phyloP scores from a whole-genome alignment of 352 stramenopile species.

The Pythium dissotocum region DNA sequence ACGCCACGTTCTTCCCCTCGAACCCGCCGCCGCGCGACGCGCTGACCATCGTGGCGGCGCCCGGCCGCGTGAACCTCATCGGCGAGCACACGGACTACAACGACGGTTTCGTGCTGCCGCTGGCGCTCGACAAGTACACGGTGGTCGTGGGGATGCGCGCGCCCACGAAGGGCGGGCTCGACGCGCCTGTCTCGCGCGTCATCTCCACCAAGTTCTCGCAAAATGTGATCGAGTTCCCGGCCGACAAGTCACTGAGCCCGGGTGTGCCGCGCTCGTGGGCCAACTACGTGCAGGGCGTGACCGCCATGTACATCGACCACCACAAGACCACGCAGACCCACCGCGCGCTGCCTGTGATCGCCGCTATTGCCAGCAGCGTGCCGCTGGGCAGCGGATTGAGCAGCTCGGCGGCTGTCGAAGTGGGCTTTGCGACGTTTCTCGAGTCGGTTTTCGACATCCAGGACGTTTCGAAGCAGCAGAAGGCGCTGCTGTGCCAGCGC shows the following conservation, averaged over 20 bases:
- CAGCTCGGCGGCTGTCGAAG: constrained; percentile 92
- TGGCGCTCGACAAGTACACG: constrained; percentile 91
- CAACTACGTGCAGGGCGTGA: constrained; percentile 94
- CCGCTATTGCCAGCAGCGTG: constrained; percentile 89
- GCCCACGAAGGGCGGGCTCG: constrained; percentile 24
- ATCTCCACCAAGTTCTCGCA: constrained; percentile 64
- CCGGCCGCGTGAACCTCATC: constrained; percentile 96
- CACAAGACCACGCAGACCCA: constrained; percentile 25
- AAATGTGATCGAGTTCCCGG: constrained; percentile 49
- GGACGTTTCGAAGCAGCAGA: constrained; percentile 58
- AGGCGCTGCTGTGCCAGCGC: constrained; percentile 91
- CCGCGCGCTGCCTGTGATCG: constrained; percentile 67
- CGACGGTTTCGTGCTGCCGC: constrained; percentile 94
- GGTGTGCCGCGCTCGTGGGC: constrained; percentile 75
- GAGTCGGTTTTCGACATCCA: constrained; percentile 78
- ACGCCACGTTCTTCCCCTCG: constrained; percentile 47
- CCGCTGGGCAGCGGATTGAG: constrained; percentile 92
- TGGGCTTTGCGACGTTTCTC: constrained; percentile 91
- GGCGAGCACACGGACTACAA: constrained; percentile 97
- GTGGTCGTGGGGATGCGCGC: constrained; percentile 69
- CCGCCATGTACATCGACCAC: constrained; percentile 88
- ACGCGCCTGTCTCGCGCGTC: constrained; percentile 33
- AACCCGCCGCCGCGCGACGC: constrained; percentile 36
- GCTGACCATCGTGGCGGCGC: constrained; percentile 72
- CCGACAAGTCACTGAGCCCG: constrained; percentile 51